Evolutionary conservation across 2,329 filamentous ascomycete genomes (phyloP), one percentile per base, ranked within the genome.

Genomic region (Hymenoscyphus occultus): DNA sequence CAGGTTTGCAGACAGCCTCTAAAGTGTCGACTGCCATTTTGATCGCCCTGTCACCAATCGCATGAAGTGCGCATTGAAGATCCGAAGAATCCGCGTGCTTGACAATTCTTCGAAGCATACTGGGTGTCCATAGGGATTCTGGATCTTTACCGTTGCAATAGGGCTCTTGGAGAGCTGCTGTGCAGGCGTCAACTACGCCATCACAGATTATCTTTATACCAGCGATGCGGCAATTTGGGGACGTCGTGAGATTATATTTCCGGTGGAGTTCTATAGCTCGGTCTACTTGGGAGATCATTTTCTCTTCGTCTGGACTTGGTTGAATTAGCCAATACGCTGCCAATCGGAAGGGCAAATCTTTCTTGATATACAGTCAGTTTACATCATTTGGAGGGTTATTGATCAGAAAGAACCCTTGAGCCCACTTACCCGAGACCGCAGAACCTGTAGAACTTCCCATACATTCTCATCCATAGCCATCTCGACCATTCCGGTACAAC

Each of bases 1-100:
- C 78, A 60, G 76, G 78, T 64, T 80, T 82, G 10, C 31, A 10
- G 14, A 35, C 1, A 5, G 31, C 2, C 22, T 62, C 59, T 16
- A 90, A 78, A 0, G 80, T 80, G 68, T 89, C 82, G 65, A 89
- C 80, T 7, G 85, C 86, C 67, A 83, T 83, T 48, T 76, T 78
- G 35, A 88, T 79, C 0, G 87, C 85, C 19, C 78, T 77, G 71
- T 90, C 86, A 51, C 87, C 87, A 64, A 90, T 90, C 54, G 87
- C 87, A 70, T 90, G 87, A 10, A 90, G 78, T 0, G 87, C 87
- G 45, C 84, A 82, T 71, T 90, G 87, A 48, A 90, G 74, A 0
- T 82, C 82, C 0, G 80, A 80, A 2, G 76, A 77, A 56, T 82
- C 80, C 2, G 86, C 86, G n/a, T 78, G 79, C 12, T 78, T 75